Evolutionary conservation across 768 basidiomycete species (phyloP).

Genomic region (Cyathus striatus): DNA sequence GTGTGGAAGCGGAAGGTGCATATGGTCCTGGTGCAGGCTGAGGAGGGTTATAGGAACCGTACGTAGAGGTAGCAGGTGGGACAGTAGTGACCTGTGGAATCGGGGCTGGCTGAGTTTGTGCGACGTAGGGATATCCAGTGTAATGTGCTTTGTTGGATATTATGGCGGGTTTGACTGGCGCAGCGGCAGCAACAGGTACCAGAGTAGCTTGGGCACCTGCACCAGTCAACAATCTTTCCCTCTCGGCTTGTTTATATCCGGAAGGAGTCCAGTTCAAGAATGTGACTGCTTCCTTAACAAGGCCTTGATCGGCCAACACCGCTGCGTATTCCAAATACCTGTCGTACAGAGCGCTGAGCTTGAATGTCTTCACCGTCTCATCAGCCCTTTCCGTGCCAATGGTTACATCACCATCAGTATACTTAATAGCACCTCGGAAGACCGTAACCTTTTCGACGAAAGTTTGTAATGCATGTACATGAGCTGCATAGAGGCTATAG

Average conservation of each 20-base stretch:
- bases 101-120: conserved; percentile 7
- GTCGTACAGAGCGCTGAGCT: conserved; percentile 83
- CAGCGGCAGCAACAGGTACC: conserved; percentile 12
- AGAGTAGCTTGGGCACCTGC: conserved; percentile 13
- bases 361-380: conserved; percentile 62
- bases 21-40: conserved; percentile 9
- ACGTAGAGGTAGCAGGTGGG: conserved; percentile 11
- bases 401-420: conserved; percentile 68
- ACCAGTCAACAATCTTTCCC: conserved; percentile 33
- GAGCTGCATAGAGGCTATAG: conserved; percentile 68
- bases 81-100: conserved; percentile 5
- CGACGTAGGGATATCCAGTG: conserved; percentile 12
- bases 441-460: conserved; percentile 97
- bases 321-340: conserved; percentile 96
- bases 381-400: conserved; percentile 27
- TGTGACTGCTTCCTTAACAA: conserved; percentile 72
- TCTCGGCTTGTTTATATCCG: conserved; percentile 54
- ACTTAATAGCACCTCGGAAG: conserved; percentile 83
- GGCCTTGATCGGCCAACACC: conserved; percentile 85
- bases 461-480: conserved; percentile 82
- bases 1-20: conserved; percentile 5
- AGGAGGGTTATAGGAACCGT: conserved; percentile 18
- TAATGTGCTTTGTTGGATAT: conserved; percentile 11
- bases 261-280: conserved; percentile 78
- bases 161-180: conserved; percentile 9